Conservation (phyloP, 2,329 filamentous ascomycete genomes). For the Aureobasidium sp. region DNA sequence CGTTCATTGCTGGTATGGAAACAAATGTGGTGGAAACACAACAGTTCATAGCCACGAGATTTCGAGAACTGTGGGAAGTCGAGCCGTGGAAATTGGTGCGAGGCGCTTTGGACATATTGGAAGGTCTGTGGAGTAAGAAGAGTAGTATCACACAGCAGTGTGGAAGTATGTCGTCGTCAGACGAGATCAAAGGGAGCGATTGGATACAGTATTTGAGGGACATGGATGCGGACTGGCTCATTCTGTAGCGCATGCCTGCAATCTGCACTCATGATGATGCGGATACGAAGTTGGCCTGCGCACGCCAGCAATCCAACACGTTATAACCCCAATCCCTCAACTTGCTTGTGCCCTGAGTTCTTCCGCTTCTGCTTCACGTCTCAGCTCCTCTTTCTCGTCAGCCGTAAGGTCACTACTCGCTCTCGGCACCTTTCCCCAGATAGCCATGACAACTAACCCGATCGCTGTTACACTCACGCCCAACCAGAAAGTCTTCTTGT, state of each 20-base stretch:
- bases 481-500: background rate
- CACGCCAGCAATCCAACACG: too few relatives aligned
- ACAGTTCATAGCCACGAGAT: background rate
- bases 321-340: too few relatives aligned
- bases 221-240: background rate
- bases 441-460: slow-evolving; percentile 7
- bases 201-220: background rate
- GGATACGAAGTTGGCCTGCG: too few relatives aligned
- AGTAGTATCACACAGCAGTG: too few relatives aligned
- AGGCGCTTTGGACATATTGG: background rate
- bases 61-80: background rate
- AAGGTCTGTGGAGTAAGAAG: background rate
- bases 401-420: slow-evolving; percentile 52
- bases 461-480: background rate
- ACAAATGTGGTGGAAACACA: background rate
- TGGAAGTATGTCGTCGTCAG: background rate
- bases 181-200: background rate
- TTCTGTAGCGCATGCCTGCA: background rate
- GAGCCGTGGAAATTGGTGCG: background rate
- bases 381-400: slow-evolving; percentile 43
- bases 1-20: background rate
- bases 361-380: background rate
- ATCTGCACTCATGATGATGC: too few relatives aligned
- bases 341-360: too few relatives aligned
- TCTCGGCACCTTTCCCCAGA: slow-evolving; percentile 29